Conservation (phyloP, 352 stramenopile species). For the Stephanocyclus meneghinianus region DNA sequence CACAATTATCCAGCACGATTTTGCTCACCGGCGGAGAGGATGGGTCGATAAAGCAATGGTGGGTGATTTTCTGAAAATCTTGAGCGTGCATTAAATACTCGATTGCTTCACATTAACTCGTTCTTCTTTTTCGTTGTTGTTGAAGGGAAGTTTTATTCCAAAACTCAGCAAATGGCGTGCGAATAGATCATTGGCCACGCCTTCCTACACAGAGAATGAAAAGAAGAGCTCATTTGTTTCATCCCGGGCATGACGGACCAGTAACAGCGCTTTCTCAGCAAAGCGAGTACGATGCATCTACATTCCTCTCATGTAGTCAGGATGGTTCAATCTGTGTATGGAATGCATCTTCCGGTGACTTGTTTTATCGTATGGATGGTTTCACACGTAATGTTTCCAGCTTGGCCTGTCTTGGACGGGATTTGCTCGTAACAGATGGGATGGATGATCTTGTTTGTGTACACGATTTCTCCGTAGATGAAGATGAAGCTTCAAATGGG, state of each 20-base stretch:
- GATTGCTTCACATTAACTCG: neutral
- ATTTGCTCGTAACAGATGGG: constrained; percentile 62
- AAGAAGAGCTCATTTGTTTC: constrained; percentile 58
- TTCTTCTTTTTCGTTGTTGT: constrained; percentile 6
- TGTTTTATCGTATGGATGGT: constrained; percentile 67
- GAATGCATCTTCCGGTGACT: constrained; percentile 47
- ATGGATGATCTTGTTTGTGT: constrained; percentile 63
- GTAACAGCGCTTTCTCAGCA: constrained; percentile 56
- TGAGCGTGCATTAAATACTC: neutral
- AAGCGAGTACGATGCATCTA: constrained; percentile 36
- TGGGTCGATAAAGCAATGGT: constrained; percentile 68
- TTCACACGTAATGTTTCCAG: constrained; percentile 54
- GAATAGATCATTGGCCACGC: constrained; percentile 66
- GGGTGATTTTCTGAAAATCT: constrained; percentile 14
- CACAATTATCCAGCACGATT: constrained; percentile 35
- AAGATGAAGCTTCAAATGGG: constrained; percentile 27
- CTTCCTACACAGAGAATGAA: constrained; percentile 61
- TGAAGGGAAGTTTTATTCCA: constrained; percentile 55
- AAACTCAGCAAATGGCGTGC: constrained; percentile 20
- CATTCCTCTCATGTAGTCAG: constrained; percentile 50
- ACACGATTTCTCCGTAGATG: constrained; percentile 55
- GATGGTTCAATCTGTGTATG: constrained; percentile 65
- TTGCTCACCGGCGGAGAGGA: constrained; percentile 62
- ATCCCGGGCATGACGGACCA: constrained; percentile 36
- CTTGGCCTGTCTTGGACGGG: constrained; percentile 51